Conservation (phyloP, 73 alveolate genomes). For the Urostyla sp. region DNA sequence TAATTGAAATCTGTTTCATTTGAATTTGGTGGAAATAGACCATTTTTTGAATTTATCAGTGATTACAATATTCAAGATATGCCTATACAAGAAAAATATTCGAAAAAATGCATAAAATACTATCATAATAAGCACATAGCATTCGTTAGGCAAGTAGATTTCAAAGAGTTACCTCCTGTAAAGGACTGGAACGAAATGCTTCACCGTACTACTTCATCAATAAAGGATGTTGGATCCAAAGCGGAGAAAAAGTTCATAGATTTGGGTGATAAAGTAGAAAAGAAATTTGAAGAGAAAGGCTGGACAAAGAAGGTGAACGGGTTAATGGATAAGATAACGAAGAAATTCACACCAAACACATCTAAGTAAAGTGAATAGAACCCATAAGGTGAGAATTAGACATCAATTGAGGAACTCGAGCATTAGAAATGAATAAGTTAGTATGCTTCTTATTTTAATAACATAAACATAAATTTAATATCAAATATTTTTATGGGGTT, state of each 20-base stretch:
- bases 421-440: neutral
- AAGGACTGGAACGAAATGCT: conserved; percentile 46
- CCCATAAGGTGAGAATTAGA: neutral
- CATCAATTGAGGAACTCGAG: neutral
- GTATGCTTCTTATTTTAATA: neutral
- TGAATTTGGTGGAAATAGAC: conserved; percentile 40
- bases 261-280: conserved; percentile 27
- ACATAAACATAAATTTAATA: neutral
- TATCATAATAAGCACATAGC: conserved; percentile 6
- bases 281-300: conserved; percentile 14
- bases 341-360: too few species aligned
- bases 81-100: conserved; percentile 28
- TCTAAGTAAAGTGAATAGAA: neutral
- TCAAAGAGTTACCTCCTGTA: conserved; percentile 45
- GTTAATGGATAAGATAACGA: too few species aligned
- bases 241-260: conserved; percentile 27
- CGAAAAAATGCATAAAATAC: conserved; percentile 7
- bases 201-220: neutral
- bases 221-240: neutral
- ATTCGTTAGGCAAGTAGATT: neutral
- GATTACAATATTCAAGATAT: conserved; percentile 12
- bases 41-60: neutral
- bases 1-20: conserved; percentile 35
- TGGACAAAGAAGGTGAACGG: too few species aligned
- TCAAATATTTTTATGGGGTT: conserved; percentile 1